Percentiles rank a stretch among this genome's conserved stretches.
phyloP scores from a whole-genome alignment of 225 moss, liverwort and hornwort species.

The Physcomitrium patens region DNA sequence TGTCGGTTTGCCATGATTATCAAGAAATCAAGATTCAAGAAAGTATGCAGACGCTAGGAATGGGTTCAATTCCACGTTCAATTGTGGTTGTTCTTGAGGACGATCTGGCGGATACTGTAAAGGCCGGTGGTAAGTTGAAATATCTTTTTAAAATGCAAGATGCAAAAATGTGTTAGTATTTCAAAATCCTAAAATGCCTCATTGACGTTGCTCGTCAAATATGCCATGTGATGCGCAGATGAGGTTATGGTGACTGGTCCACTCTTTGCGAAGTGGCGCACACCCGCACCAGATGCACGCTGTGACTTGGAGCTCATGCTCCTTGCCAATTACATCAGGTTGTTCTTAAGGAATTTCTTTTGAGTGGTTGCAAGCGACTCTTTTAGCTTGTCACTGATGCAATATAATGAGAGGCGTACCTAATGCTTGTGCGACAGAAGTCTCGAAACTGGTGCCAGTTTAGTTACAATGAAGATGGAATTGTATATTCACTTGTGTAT shows the following conservation, averaged over 20 bases:
- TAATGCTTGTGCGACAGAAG: background rate
- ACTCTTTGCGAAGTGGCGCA: constrained; percentile 88
- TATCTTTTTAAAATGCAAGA: constrained; percentile 1
- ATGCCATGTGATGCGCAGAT: constrained; percentile 49
- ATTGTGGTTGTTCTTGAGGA: constrained; percentile 86
- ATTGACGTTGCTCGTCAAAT: constrained; percentile 21
- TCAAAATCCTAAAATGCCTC: background rate
- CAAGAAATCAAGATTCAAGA: constrained; percentile 97
- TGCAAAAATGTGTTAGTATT: constrained; percentile 15
- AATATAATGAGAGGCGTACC: constrained; percentile 16
- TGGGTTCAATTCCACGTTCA: constrained; percentile 93
- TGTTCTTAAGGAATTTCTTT: constrained; percentile 27
- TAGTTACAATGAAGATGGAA: constrained; percentile 18
- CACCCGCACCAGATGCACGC: constrained; percentile 71
- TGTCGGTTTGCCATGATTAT: constrained; percentile 80
- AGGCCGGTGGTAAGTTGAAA: constrained; percentile 79
- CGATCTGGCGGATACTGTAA: constrained; percentile 90
- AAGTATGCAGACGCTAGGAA: constrained; percentile 82
- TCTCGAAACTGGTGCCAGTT: constrained; percentile 23
- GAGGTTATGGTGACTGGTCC: constrained; percentile 85
- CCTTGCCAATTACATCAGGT: constrained; percentile 85
- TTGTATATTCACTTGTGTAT: constrained; percentile 25
- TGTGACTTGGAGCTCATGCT: constrained; percentile 88
- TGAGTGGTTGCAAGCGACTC: constrained; percentile 13
- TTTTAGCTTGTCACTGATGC: constrained; percentile 21